Evolutionary conservation across 441 rosid species (phyloP).

Genomic region (Oxalis stricta): DNA sequence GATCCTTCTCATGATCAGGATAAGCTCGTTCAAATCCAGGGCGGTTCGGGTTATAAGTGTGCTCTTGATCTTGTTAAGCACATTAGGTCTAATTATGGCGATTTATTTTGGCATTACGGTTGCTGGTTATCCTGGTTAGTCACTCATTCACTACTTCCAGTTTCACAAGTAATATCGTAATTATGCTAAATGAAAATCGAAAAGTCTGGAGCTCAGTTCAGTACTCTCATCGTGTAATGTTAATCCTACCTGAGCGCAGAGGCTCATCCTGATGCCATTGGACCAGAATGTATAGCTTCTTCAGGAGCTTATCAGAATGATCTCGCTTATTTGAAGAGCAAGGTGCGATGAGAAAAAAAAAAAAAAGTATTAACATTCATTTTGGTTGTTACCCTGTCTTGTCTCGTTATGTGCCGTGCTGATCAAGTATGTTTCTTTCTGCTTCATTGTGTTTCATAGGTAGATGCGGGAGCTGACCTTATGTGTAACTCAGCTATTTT

Average conservation of each 20-base stretch:
- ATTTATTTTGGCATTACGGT: slow-evolving; percentile 93
- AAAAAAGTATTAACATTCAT: no score
- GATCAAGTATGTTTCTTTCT: background rate
- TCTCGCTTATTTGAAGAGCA: slow-evolving; percentile 76
- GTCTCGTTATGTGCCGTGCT: no score
- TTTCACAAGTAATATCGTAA: no score
- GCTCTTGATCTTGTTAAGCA: slow-evolving; percentile 92
- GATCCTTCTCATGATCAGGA: slow-evolving; percentile 98
- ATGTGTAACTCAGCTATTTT: slow-evolving; percentile 75
- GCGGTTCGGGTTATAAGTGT: slow-evolving; percentile 87
- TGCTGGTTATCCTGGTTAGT: slow-evolving; percentile 91
- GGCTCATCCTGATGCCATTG: slow-evolving; percentile 92
- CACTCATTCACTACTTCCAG: background rate
- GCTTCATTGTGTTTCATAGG: slow-evolving; percentile 1
- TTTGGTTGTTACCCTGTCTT: no score
- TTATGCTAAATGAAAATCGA: no score
- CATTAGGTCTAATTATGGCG: slow-evolving; percentile 54
- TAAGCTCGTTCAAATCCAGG: slow-evolving; percentile 85
- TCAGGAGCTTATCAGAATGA: slow-evolving; percentile 60
- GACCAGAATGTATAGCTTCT: slow-evolving; percentile 49
- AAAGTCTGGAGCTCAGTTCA: no score
- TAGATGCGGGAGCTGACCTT: slow-evolving; percentile 96
- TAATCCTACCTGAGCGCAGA: no score
- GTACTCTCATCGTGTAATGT: no score
- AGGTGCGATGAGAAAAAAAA: no score